Base-by-base conservation (phyloP, 2,329 filamentous ascomycete genomes). In the Fusarium poae region DNA sequence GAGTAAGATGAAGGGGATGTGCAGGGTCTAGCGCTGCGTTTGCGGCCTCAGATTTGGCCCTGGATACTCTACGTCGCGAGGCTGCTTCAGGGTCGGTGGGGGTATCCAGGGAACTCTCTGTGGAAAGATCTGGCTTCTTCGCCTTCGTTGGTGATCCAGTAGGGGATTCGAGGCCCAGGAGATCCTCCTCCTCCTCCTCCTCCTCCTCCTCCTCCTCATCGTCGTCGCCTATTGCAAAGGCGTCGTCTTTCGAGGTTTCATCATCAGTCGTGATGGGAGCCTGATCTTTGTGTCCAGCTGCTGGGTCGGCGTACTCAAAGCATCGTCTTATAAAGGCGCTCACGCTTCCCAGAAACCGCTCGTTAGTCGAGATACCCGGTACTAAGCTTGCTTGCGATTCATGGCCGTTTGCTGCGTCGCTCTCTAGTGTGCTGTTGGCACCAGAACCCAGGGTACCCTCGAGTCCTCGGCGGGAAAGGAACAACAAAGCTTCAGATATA, bases 301-400 rank as follows among this genome's bases (percentile, higher is more conserved):
- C 89, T 67, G 96, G 95, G 75, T 99, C 96, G 8, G 96, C 96
- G 76, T 99, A 99, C 79, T 99, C 96, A 71, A 99, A 99, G 79
- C 96, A 99, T 62, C 96, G 88, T 68, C 94, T 88, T 63, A 98
- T 99, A 77, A 99, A 99, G 4, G 94, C 94, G 72, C 93, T 97
- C 53, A 99, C 94, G 66, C 94, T 97, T 65, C 91, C 92, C 27
- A 99, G 82, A 76, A 99, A 98, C 54, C 90, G 88, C 79, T 98
- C 96, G 70, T 97, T 96, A 40, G 90, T 88, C 57, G 92, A 83
- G 74, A 84, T 82, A n/a, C 84, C 85, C 2, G 79, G 77, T 48
- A 79, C 82, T 70, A 80, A 79, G 77, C 75, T 81, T 67, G 40
- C 77, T 57, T 79, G 76, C 6, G 78, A 77, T 43, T 81, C 79